Base-by-base conservation (phyloP, 2,329 filamentous ascomycete species). In the Paracamarosporium sp. region DNA sequence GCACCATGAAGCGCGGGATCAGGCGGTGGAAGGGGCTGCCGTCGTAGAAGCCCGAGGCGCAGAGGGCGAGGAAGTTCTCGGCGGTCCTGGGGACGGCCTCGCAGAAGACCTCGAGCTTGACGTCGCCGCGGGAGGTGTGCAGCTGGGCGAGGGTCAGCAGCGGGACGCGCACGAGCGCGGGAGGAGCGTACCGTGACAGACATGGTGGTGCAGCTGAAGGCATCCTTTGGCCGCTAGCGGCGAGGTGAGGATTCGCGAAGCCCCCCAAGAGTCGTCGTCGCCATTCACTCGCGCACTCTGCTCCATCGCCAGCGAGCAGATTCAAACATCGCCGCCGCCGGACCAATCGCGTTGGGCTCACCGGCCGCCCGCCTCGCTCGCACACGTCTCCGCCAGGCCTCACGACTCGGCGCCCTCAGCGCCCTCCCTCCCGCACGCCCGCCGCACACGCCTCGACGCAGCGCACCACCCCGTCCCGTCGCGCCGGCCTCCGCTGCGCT, bases 21-120 rank as follows among this genome's bases (percentile, higher is more conserved):
- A 91, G 82, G 51, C 91, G 88, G 82, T 95, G 91, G 77, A 95
- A 90, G 60, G 89, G 88, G 24, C 90, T 92, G 69, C 78, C 77
- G 73, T 91, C 82, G 80, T 93, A 95, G 81, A 90, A 92, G 70
- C 83, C 83, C 9, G 90, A 92, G 48, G 90, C 91, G 81, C 90
- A 93, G 62, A 95, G 88, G 52, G 91, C 91, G 65, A 96, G 88
- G 79, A 96, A 96, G 81, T 96, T 96, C 80, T 97, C 91, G 62
- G 93, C 90, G 0, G 95, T 97, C 77, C 94, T 93, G 61, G 95
- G 95, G 30, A 96, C 92, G 67, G 91, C 89, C 76, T 97, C 92
- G 81, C 94, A 98, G 81, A 97, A 98, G 65, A 99, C 83, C 78
- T 98, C 95, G 69, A 98, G 86, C 81, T 98, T 99, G 75, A 99